Conservation (phyloP, 164 flowering plant species). For the Magnolia sinica region DNA sequence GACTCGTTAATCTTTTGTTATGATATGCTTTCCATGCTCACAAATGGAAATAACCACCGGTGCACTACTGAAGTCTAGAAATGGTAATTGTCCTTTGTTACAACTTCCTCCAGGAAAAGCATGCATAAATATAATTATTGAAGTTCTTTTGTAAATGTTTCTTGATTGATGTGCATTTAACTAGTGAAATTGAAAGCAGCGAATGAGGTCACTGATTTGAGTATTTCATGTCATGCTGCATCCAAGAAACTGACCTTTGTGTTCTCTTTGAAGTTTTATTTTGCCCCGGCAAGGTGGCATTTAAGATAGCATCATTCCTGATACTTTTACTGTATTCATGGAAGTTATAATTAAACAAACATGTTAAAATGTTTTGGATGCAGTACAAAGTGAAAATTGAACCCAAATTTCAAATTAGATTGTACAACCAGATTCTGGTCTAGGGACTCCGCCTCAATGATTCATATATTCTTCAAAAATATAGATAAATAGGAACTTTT, state of each 20-base stretch:
- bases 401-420: too few relatives aligned
- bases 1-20: neutral
- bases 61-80: neutral
- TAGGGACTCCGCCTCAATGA: too few relatives aligned
- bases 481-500: too few relatives aligned
- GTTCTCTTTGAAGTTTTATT: neutral
- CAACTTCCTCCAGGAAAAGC: too few relatives aligned
- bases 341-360: too few relatives aligned
- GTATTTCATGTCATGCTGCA: neutral
- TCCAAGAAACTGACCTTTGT: conserved; percentile 1
- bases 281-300: neutral
- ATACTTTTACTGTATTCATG: too few relatives aligned
- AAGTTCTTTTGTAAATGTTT: too few relatives aligned
- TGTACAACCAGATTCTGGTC: too few relatives aligned
- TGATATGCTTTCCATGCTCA: neutral
- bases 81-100: neutral
- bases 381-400: too few relatives aligned
- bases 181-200: neutral
- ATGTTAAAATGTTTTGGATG: too few relatives aligned
- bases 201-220: neutral
- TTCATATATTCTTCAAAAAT: too few relatives aligned
- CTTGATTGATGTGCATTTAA: neutral
- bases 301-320: neutral
- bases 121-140: too few relatives aligned
- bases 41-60: neutral